Percentiles rank a stretch among this genome's conserved stretches.
Evolutionary conservation across 352 stramenopile genomes (phyloP).

Genomic region (Thraustotheca clavata): DNA sequence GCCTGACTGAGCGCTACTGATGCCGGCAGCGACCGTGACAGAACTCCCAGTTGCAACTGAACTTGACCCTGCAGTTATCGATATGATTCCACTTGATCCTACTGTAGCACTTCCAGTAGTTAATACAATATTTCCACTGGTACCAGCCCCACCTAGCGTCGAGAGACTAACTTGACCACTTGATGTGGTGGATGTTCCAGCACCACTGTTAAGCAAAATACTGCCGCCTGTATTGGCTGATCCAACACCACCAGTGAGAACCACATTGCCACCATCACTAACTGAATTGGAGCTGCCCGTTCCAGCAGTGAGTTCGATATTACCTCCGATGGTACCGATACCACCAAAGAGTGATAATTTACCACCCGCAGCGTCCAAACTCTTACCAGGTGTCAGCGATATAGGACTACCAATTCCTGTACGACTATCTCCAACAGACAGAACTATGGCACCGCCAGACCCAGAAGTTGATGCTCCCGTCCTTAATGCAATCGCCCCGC

Average conservation of each 20-base stretch:
- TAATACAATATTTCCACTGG: constrained; percentile 27
- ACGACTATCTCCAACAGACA: neutral
- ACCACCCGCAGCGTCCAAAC: constrained; percentile 2
- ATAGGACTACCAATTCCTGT: constrained; percentile 7
- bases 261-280: constrained; percentile 5
- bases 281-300: constrained; percentile 23
- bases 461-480: constrained; percentile 17
- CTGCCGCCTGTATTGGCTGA: neutral
- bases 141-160: constrained; percentile 24
- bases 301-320: constrained; percentile 38
- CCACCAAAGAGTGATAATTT: constrained; percentile 15
- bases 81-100: constrained; percentile 30
- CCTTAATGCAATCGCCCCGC: constrained; percentile 10
- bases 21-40: constrained; percentile 31
- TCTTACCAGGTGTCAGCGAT: neutral
- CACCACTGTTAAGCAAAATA: constrained; percentile 17
- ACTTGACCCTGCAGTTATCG: constrained; percentile 3
- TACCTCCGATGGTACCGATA: constrained; percentile 8
- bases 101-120: constrained; percentile 27
- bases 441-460: neutral
- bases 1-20: constrained; percentile 23
- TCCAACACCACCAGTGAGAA: constrained; percentile 14
- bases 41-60: neutral
- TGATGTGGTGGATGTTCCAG: constrained; percentile 5
- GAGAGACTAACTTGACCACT: constrained; percentile 31